Evolutionary conservation across 148 eudicot species (phyloP), one percentile per base, ranked within the genome.

Genomic region (Suaeda aralocaspica): DNA sequence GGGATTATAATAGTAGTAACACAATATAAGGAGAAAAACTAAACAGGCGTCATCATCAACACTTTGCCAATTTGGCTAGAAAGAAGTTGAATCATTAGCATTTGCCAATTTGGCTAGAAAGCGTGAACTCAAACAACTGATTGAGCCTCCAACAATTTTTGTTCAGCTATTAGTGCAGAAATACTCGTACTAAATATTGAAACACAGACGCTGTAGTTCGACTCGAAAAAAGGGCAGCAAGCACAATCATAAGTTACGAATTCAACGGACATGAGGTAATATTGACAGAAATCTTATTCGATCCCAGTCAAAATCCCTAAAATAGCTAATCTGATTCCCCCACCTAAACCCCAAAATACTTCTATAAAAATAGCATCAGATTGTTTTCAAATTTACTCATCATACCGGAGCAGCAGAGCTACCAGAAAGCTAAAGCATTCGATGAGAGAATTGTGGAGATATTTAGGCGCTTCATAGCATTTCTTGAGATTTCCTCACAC

Each of bases 401-500:
- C 53, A 3, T 24, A 69, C 16, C 9, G 33, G 56, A 65, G 52
- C 66, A 66, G 74, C 34, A 22, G 45, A 39, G 22, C 78, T 53
- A 22, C 19, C 19, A 31, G 36, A 64, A 63, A 26, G 63, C 74
- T 69, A 62, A 6, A 28, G 30, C 45, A 63, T 59, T 49, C 25
- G 49, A 59, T 41, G 46, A 52, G 67, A 66, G 46, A 66, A 58
- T 65, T 15, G 65, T 41, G 15, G 15, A 42, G 24, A 39, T 67
- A 48, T 9, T 45, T 30, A 26, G 51, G 44, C 12, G 52, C 39
- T 67, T 81, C 84, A 81, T 33, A 81, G 64, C 77, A 78, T 74
- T 75, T 82, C 85, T 67, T 82, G 85, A 12, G 85, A 82, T 64
- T 68, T 79, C 44, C 85, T 79, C 9, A 82, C 83, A 36, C 85